These are phyloP conservation scores for Jaltomata sinuosa DNA, from an alignment of 257 asterid species.

Conservation along the genomic window DNA sequence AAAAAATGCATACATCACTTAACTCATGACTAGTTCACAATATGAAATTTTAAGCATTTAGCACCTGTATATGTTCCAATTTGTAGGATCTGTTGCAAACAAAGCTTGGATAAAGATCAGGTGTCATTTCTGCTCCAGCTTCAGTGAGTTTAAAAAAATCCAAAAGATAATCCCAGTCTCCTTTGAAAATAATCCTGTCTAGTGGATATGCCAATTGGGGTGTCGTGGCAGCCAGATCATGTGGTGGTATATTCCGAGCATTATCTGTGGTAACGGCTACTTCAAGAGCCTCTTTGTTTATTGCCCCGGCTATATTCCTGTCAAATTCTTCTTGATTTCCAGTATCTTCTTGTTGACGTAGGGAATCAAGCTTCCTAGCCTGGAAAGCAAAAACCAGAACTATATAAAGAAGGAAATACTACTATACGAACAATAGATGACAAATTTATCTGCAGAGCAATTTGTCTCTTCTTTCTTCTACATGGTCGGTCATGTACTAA, in stretches of 20 bases:
- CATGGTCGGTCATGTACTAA: too few relatives aligned
- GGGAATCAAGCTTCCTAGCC: slow-evolving; percentile 33
- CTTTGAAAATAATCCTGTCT: slow-evolving; percentile 54
- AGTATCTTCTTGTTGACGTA: slow-evolving; percentile 35
- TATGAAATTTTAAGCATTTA: background rate
- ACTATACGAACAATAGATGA: background rate
- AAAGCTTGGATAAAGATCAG: slow-evolving; percentile 55
- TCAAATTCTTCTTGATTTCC: slow-evolving; percentile 27
- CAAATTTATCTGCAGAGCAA: too few relatives aligned
- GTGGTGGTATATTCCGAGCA: slow-evolving; percentile 56
- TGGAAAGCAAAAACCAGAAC: slow-evolving; percentile 11
- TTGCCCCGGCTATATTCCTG: slow-evolving; percentile 24
- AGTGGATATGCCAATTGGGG: slow-evolving; percentile 71
- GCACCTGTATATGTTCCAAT: slow-evolving; percentile 41
- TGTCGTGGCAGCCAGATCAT: slow-evolving; percentile 50
- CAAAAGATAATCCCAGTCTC: slow-evolving; percentile 74
- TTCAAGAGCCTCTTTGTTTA: slow-evolving; percentile 46
- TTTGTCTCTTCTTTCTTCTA: too few relatives aligned
- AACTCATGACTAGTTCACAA: background rate
- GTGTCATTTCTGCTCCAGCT: slow-evolving; percentile 21
- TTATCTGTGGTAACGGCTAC: slow-evolving; percentile 12
- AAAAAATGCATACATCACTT: background rate
- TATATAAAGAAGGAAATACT: background rate
- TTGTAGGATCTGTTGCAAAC: slow-evolving; percentile 54
- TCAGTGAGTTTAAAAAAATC: slow-evolving; percentile 39